Evolutionary conservation across 2,329 filamentous ascomycete species (phyloP).

Genomic region (Claviceps citrina): DNA sequence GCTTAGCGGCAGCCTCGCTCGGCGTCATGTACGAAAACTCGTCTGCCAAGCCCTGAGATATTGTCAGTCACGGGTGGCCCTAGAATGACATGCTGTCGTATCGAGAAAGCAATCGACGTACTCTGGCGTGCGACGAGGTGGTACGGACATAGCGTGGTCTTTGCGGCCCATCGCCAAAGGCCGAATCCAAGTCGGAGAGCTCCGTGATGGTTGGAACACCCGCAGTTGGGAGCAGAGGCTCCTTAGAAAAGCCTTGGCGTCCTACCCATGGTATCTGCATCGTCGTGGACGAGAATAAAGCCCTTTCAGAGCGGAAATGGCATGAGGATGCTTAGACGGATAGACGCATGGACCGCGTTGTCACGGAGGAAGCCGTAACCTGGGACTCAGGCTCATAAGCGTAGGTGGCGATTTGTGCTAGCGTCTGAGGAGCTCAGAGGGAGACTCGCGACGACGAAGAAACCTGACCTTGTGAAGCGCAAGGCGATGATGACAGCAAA

Average conservation of each 20-base stretch:
- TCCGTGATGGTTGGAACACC: slow-evolving; percentile 20
- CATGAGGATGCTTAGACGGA: slow-evolving; percentile 7
- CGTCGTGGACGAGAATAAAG: slow-evolving; percentile 10
- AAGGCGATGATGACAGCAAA: neutral
- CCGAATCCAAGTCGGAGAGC: slow-evolving; percentile 10
- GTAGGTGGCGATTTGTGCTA: neutral
- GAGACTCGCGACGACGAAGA: neutral
- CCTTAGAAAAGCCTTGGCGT: slow-evolving; percentile 17
- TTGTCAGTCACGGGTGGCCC: neutral
- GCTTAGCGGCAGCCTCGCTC: slow-evolving; percentile 58
- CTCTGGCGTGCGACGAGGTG: slow-evolving; percentile 40
- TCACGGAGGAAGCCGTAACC: slow-evolving; percentile 1
- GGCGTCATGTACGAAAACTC: slow-evolving; percentile 54
- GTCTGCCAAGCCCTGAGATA: slow-evolving; percentile 36
- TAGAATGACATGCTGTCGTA: neutral
- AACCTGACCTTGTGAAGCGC: neutral
- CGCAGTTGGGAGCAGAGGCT: slow-evolving; percentile 20
- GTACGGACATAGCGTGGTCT: slow-evolving; percentile 28
- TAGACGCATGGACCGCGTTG: slow-evolving; percentile 8
- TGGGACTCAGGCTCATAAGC: neutral
- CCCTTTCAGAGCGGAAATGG: slow-evolving; percentile 3
- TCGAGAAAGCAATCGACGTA: slow-evolving; percentile 18
- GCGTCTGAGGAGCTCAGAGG: no score
- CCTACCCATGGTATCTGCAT: slow-evolving; percentile 26
- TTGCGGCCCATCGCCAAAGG: slow-evolving; percentile 14